phyloP scores from a whole-genome alignment of 2,329 filamentous ascomycete genomes.

The Fusarium vanettenii region DNA sequence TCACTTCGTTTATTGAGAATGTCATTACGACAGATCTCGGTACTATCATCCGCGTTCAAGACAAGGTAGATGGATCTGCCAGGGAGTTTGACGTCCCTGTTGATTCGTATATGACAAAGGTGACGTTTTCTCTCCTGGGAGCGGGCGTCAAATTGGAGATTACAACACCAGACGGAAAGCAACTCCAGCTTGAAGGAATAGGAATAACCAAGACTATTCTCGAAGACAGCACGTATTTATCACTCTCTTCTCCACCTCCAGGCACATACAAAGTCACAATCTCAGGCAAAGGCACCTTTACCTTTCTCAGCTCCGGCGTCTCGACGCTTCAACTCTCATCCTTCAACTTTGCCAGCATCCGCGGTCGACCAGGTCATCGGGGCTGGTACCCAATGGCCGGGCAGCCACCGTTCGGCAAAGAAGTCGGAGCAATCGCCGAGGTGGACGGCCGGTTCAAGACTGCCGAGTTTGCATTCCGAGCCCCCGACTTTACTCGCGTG shows the following conservation, averaged over 20 bases:
- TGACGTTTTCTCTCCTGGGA: not conserved
- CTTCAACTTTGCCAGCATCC: not conserved
- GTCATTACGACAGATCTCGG: not conserved
- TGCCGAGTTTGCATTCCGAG: not conserved
- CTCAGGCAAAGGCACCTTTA: not conserved
- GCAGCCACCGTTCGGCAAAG: not conserved
- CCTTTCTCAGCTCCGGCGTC: not conserved
- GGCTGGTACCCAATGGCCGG: not conserved
- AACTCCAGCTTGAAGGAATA: not conserved
- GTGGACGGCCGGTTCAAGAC: not conserved
- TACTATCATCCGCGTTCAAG: not conserved
- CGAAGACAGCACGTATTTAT: not conserved
- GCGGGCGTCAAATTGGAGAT: not conserved
- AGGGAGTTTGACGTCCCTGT: not conserved
- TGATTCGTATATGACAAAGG: not conserved
- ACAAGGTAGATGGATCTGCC: not conserved
- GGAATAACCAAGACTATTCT: not conserved
- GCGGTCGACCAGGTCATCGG: not conserved
- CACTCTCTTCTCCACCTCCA: not conserved
- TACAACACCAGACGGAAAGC: not conserved
- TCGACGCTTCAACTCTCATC: not conserved
- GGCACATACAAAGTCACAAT: not conserved
- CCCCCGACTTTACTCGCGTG: not conserved
- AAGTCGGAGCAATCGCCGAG: not conserved
- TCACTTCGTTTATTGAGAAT: not conserved